These are phyloP conservation scores for Aphanocladium album DNA, from an alignment of 2,329 filamentous ascomycete species.

Conservation along the genomic window DNA sequence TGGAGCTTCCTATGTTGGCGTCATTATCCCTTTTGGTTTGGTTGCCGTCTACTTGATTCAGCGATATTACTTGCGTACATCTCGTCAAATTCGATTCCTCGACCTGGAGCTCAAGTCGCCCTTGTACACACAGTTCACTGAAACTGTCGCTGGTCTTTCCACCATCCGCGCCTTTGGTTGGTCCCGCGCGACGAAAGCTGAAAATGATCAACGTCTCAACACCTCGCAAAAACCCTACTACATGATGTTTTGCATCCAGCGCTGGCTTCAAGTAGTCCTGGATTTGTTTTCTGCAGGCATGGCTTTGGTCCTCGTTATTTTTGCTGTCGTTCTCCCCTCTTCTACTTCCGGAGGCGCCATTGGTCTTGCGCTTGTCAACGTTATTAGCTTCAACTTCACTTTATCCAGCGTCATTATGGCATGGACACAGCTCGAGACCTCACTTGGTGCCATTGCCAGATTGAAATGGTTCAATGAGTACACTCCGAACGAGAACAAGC, in stretches of 20 bases:
- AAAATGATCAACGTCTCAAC: conserved; percentile 35
- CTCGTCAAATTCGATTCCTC: conserved; percentile 48
- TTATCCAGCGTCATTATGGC: conserved; percentile 26
- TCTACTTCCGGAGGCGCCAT: conserved; percentile 6
- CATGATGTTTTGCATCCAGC: conserved; percentile 46
- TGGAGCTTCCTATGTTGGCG: conserved; percentile 35
- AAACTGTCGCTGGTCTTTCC: conserved; percentile 33
- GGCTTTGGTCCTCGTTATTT: conserved; percentile 8
- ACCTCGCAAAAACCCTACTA: conserved; percentile 49
- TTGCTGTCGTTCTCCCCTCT: conserved; percentile 2
- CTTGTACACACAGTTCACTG: conserved; percentile 42
- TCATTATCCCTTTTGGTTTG: conserved; percentile 37
- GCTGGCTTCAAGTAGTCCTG: conserved; percentile 48
- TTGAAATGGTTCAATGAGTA: conserved; percentile 26
- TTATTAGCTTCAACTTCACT: conserved; percentile 26
- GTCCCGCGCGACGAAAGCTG: conserved; percentile 32
- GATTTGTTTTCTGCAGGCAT: conserved; percentile 42
- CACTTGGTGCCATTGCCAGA: conserved; percentile 30
- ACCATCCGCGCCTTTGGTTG: conserved; percentile 36
- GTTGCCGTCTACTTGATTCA: conserved; percentile 40
- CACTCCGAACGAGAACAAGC: conserved; percentile 25
- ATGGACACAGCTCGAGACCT: conserved; percentile 34
- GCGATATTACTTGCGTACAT: conserved; percentile 50
- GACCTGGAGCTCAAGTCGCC: conserved; percentile 37
- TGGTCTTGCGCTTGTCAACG: conserved; percentile 22